Percentiles rank a stretch among this genome's conserved stretches.
Evolutionary conservation across 257 asterid genomes (phyloP).

Genomic region (Nemophila menziesii): DNA sequence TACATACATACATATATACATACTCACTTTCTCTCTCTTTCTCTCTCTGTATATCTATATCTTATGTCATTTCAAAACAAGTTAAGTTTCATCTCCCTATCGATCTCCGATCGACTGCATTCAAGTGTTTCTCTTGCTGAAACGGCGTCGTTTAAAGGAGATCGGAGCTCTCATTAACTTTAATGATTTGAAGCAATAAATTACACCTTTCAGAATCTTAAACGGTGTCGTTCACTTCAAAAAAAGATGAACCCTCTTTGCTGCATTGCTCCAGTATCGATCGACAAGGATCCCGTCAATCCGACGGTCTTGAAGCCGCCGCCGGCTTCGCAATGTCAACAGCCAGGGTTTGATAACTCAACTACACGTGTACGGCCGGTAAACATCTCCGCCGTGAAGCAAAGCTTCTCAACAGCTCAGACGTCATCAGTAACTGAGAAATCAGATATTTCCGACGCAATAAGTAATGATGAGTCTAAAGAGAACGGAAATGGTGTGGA

Average conservation of each 20-base stretch:
- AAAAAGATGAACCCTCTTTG: slow-evolving; percentile 82
- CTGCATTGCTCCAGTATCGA: slow-evolving; percentile 99
- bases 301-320: slow-evolving; percentile 51
- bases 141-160: neutral
- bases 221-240: neutral
- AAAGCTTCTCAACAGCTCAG: slow-evolving; percentile 47
- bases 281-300: slow-evolving; percentile 61
- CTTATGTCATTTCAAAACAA: slow-evolving; percentile 34
- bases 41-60: slow-evolving; percentile 20
- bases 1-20: slow-evolving; percentile 14
- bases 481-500: slow-evolving; percentile 33
- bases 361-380: neutral
- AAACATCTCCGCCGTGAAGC: slow-evolving; percentile 19
- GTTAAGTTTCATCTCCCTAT: slow-evolving; percentile 33
- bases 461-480: slow-evolving; percentile 6
- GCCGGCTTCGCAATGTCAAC: slow-evolving; percentile 42
- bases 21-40: neutral
- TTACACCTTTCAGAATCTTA: neutral
- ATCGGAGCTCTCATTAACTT: slow-evolving; percentile 11
- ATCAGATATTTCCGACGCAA: slow-evolving; percentile 9
- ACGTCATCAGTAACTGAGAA: slow-evolving; percentile 29
- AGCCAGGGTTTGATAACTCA: slow-evolving; percentile 28
- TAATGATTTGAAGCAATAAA: neutral
- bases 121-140: slow-evolving; percentile 3
- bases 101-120: slow-evolving; percentile 55